Evolutionary conservation across 148 eudicot species (phyloP).

Genomic region (Pharnaceum exiguum): DNA sequence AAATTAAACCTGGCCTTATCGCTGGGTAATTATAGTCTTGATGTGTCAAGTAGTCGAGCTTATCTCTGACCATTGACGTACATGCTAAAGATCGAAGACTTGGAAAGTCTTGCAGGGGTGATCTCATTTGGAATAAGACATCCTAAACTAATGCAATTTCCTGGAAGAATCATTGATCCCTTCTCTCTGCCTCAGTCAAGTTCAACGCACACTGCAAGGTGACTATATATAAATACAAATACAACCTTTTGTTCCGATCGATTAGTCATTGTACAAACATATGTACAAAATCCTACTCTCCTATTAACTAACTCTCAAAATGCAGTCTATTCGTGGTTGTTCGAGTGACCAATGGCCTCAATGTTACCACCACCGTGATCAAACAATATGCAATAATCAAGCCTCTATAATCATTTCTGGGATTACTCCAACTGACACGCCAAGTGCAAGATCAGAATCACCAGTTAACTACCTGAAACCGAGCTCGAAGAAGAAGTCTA

Average conservation of each 20-base stretch:
- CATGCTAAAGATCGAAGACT: too few species aligned
- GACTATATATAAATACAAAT: neutral
- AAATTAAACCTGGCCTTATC: too few species aligned
- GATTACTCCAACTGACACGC: too few species aligned
- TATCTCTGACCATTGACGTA: too few species aligned
- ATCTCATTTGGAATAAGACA: constrained; percentile 13
- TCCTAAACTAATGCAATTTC: constrained; percentile 15
- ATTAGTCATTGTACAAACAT: too few species aligned
- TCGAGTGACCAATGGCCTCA: constrained; percentile 22
- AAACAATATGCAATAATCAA: neutral
- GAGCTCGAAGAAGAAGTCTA: constrained; percentile 30
- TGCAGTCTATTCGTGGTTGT: neutral
- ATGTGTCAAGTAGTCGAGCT: too few species aligned
- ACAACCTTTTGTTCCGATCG: neutral
- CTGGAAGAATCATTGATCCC: constrained; percentile 15
- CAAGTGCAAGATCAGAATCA: neutral
- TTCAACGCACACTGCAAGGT: neutral
- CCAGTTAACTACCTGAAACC: constrained; percentile 13
- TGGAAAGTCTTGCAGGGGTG: neutral
- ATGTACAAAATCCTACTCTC: too few species aligned
- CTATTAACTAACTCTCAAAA: neutral
- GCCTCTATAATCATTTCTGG: neutral
- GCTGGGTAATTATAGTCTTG: too few species aligned
- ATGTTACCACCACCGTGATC: neutral
- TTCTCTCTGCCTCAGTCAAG: neutral